These are phyloP conservation scores for Suillus bovinus DNA, from an alignment of 768 basidiomycete genomes.

Conservation along the genomic window DNA sequence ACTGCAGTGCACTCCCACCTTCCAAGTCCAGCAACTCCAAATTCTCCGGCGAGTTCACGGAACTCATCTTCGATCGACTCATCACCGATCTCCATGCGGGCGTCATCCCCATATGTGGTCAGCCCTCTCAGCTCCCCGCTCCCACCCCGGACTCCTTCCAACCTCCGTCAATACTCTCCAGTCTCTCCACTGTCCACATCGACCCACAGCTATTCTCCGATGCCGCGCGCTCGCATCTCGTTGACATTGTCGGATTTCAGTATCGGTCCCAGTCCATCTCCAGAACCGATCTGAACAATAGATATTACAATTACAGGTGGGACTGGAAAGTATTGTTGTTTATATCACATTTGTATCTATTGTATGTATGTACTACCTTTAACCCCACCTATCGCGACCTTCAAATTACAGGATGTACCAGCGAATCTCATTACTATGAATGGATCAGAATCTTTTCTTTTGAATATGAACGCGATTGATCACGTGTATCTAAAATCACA, in stretches of 20 bases:
- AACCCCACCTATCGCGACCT: too few relatives aligned
- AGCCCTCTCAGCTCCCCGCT: not conserved
- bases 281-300: not conserved
- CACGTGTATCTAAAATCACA: not conserved
- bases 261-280: not conserved
- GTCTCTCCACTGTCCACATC: not conserved
- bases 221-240: not conserved
- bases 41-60: not conserved
- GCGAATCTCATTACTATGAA: not conserved
- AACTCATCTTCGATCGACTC: constrained; percentile 2
- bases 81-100: not conserved
- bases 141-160: not conserved
- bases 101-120: not conserved
- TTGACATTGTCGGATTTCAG: not conserved
- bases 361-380: too few relatives aligned
- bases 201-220: not conserved
- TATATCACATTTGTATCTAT: not conserved
- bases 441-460: not conserved
- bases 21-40: not conserved
- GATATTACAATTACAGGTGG: not conserved
- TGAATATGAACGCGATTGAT: not conserved
- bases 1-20: not conserved
- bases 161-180: not conserved
- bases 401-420: not conserved
- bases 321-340: not conserved